Conservation (phyloP, 176 grass and related monocot genomes). For the Rhynchospora tenuis region DNA sequence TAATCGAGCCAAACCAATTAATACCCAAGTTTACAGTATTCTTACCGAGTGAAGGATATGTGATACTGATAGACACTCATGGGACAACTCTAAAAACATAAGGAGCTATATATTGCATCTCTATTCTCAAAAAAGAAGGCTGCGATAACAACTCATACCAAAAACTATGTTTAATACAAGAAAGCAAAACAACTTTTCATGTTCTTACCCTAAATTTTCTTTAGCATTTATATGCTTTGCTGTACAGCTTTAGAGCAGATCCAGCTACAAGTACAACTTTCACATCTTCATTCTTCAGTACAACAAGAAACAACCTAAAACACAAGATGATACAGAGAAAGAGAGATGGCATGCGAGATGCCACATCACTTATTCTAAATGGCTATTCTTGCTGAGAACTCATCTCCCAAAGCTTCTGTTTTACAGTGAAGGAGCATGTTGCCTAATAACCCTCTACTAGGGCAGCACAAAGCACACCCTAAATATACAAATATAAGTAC, state of each 20-base stretch:
- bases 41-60: too few species aligned
- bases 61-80: too few species aligned
- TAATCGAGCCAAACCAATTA: too few species aligned
- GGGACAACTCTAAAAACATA: too few species aligned
- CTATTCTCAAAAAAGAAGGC: too few species aligned
- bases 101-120: too few species aligned
- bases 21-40: too few species aligned
- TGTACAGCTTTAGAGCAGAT: neutral
- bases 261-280: slow-evolving; percentile 22
- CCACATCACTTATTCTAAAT: slow-evolving; percentile 52
- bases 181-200: slow-evolving; percentile 11
- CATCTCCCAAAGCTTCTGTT: slow-evolving; percentile 50
- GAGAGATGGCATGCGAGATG: neutral
- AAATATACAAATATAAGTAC: too few species aligned
- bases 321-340: slow-evolving; percentile 21
- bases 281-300: neutral
- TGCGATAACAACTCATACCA: neutral
- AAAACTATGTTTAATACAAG: slow-evolving; percentile 14
- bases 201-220: neutral
- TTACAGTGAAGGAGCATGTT: slow-evolving; percentile 29
- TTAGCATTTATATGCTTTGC: slow-evolving; percentile 10
- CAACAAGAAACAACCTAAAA: neutral
- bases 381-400: slow-evolving; percentile 52
- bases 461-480: slow-evolving; percentile 33
- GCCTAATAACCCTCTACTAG: slow-evolving; percentile 45